Evolutionary conservation across 352 stramenopile genomes (phyloP).

Genomic region (Phytophthora kernoviae): DNA sequence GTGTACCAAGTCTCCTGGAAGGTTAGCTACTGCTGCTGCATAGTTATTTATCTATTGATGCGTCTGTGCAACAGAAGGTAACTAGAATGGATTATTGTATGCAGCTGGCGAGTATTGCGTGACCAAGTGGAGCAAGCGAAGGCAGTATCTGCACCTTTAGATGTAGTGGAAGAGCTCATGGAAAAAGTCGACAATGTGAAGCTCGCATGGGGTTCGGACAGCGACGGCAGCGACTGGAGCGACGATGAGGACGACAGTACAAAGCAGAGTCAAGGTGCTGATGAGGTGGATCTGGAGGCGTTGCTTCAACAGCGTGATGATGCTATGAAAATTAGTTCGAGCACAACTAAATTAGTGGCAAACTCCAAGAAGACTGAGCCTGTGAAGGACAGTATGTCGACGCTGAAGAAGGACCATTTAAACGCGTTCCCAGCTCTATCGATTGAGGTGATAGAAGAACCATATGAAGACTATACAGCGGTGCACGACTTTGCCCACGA

Average conservation of each 20-base stretch:
- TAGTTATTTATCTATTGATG: no score
- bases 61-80: not conserved
- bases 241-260: constrained; percentile 52
- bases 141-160: not conserved
- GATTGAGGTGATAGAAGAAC: constrained; percentile 82
- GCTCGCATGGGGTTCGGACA: constrained; percentile 43
- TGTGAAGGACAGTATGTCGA: constrained; percentile 2
- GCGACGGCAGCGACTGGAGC: constrained; percentile 79
- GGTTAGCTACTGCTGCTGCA: constrained; percentile 17
- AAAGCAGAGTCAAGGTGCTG: constrained; percentile 11
- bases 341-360: constrained; percentile 4
- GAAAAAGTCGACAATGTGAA: constrained; percentile 26
- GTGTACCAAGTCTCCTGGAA: constrained; percentile 62
- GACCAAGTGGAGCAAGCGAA: constrained; percentile 45
- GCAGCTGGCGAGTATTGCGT: constrained; percentile 76
- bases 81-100: not conserved
- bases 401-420: constrained; percentile 1
- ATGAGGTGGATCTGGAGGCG: constrained; percentile 60
- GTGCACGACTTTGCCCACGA: constrained; percentile 78
- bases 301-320: constrained; percentile 75
- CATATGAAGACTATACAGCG: constrained; percentile 65
- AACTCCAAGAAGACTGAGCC: constrained; percentile 8
- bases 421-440: constrained; percentile 60
- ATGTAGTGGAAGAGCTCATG: constrained; percentile 16
- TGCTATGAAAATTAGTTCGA: constrained; percentile 47